Evolutionary conservation across 2,329 filamentous ascomycete species (phyloP), one percentile per base, ranked within the genome.

Genomic region (Arachnopeziza araneosa): DNA sequence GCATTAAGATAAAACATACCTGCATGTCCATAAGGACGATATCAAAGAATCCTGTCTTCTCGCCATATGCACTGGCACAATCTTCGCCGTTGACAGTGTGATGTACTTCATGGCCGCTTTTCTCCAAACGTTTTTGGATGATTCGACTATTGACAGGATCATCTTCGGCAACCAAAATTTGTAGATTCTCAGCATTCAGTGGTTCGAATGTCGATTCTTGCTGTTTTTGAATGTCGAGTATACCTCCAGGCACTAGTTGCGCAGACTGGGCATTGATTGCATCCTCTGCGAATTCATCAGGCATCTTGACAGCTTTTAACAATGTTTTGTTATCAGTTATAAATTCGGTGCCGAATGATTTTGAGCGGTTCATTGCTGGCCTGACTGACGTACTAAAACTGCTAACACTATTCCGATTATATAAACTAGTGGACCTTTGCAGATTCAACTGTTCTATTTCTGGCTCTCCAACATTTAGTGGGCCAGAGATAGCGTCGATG

Each of bases 1-100:
- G 12, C 23, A 52, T 5, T 23, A 24, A 22, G 24, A 9, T 23
- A 19, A 21, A 24, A 75, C 83, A 74, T 71, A 92, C 91, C 80
- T 96, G 91, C 83, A 96, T 91, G 70, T 96, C 92, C 92, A 96
- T 96, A 63, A 96, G 79, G 54, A 96, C 80, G 5, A 91, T 86
- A 71, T 96, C 91, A 69, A 90, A 95, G 23, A 76, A 75, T 24
- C 73, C 73, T 0, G 86, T 78, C 55, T 80, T 81, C 52, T 90
- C 87, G 55, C 80, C 81, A 72, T 90, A 93, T 4, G 84, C 80
- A 55, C 80, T 79, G 6, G 90, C 87, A 69, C 92, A 96, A 69
- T 96, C 91, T 70, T 95, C 89, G 8, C 92, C 92, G 63, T 96
- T 96, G 48, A 89, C 80, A 0, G 90, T 90, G 64, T 93, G 80